phyloP scores from a whole-genome alignment of 345 rosid genomes.

The Conringia planisiliqua region DNA sequence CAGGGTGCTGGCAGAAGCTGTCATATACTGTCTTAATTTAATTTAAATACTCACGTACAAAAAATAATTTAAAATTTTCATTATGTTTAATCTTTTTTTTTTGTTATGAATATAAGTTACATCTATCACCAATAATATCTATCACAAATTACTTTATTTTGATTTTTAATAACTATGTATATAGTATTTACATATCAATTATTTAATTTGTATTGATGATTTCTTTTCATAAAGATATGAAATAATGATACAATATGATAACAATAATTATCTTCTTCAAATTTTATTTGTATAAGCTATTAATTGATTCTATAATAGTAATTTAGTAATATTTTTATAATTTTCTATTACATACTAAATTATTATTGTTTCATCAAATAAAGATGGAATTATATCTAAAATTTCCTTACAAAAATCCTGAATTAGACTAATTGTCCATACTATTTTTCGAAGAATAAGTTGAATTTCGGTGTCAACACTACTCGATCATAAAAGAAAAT shows the following conservation, averaged over 20 bases:
- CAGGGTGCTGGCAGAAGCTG: conserved; percentile 13
- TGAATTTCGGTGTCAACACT: no score
- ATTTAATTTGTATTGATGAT: not conserved
- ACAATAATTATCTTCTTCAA: not conserved
- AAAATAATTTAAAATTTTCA: not conserved
- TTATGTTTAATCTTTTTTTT: not conserved
- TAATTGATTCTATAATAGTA: not conserved
- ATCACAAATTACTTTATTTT: not conserved
- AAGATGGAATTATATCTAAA: no score
- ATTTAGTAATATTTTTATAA: no score
- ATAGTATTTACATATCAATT: not conserved
- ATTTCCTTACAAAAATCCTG: no score
- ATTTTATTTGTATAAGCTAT: not conserved
- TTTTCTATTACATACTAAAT: no score
- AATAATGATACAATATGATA: not conserved
- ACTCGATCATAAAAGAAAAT: no score
- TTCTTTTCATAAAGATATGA: not conserved
- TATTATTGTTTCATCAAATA: no score
- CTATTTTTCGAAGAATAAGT: no score
- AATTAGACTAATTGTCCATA: no score
- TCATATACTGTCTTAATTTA: not conserved
- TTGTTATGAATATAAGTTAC: not conserved
- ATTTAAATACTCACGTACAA: not conserved
- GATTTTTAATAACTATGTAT: not conserved
- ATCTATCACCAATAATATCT: not conserved